Percentiles rank a stretch among this genome's conserved stretches.
phyloP scores from a whole-genome alignment of 257 asterid genomes.

The Penstemon davidsonii region DNA sequence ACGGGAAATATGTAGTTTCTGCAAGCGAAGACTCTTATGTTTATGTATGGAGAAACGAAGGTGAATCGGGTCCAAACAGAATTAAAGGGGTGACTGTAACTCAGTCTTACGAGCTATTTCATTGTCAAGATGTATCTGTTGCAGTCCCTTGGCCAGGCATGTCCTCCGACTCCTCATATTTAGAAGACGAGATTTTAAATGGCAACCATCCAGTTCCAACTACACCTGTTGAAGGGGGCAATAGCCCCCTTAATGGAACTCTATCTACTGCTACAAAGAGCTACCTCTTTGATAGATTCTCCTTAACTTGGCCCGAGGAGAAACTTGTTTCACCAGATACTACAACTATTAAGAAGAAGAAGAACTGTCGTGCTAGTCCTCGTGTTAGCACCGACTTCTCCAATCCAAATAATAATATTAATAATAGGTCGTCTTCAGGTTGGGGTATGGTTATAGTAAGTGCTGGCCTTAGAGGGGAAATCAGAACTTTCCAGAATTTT shows the following conservation, averaged over 20 bases:
- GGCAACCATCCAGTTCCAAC: conserved; percentile 54
- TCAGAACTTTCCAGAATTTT: conserved; percentile 85
- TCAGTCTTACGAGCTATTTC: conserved; percentile 77
- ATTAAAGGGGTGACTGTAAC: conserved; percentile 73
- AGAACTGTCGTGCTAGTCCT: conserved; percentile 49
- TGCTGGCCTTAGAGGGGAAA: conserved; percentile 91
- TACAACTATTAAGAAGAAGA: conserved; percentile 6
- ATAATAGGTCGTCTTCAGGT: conserved; percentile 47
- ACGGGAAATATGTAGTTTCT: conserved; percentile 76
- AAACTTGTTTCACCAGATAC: conserved; percentile 50
- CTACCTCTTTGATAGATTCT: conserved; percentile 70
- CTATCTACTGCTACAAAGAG: conserved; percentile 58
- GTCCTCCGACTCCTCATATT: conserved; percentile 14
- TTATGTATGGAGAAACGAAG: conserved; percentile 89
- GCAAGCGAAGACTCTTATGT: conserved; percentile 96
- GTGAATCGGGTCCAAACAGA: conserved; percentile 75
- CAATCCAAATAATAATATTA: conserved; percentile 49
- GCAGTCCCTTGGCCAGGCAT: conserved; percentile 97
- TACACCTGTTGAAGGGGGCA: conserved; percentile 60
- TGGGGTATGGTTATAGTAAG: conserved; percentile 96
- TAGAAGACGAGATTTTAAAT: conserved; percentile 43
- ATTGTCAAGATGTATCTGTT: conserved; percentile 85
- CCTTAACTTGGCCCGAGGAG: conserved; percentile 97
- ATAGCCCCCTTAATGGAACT: conserved; percentile 64
- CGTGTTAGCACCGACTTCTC: conserved; percentile 64